Base-by-base conservation (phyloP, 768 basidiomycete species). In the Hygrophorus pudorinus region DNA sequence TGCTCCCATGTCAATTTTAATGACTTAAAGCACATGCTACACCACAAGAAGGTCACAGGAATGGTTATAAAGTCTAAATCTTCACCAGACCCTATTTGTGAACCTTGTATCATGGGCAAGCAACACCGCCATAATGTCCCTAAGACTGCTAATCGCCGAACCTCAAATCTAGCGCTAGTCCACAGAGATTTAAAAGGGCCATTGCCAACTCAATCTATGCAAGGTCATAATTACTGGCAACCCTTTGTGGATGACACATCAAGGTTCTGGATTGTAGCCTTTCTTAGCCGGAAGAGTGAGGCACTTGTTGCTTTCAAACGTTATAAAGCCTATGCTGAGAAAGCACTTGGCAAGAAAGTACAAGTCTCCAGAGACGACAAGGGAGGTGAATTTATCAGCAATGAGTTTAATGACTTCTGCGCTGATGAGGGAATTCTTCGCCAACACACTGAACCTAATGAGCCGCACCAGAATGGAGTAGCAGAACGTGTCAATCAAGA, bases 381-480 rank as follows among this genome's bases (percentile, higher is more conserved):
- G n/a, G n/a, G n/a, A n/a, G n/a, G n/a, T n/a, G n/a, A n/a, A n/a
- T n/a, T n/a, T 51, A 62, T 58, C 37, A 51, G 48, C 5, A 48
- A 42, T 1, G 52, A 48, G 24, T 48, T 64, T 13, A 41, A 51
- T 16, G 33, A 50, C 3, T 61, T 53, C 49, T 54, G 48, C 16
- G 52, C 48, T 12, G 44, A 52, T 30, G 21, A 51, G 18, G 62
- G 62, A 5, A 61, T 62, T 43, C 42, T 27, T 2, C 45, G 54
- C 6, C 50, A 56, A 38, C 50, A 53, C 44, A 60, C 55, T 11
- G 46, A 36, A 20, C 40, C 54, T 4, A 54, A 56, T 29, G 51
- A 49, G 36, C 66, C 66, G 1, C 61, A 70, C 52, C 65, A 72
- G 40, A 75, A 74, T 47, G 63, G 67, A 16, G 58, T 69, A 3